These are phyloP conservation scores for Steccherinum ochraceum DNA, from an alignment of 768 basidiomycete species.

Conservation along the genomic window DNA sequence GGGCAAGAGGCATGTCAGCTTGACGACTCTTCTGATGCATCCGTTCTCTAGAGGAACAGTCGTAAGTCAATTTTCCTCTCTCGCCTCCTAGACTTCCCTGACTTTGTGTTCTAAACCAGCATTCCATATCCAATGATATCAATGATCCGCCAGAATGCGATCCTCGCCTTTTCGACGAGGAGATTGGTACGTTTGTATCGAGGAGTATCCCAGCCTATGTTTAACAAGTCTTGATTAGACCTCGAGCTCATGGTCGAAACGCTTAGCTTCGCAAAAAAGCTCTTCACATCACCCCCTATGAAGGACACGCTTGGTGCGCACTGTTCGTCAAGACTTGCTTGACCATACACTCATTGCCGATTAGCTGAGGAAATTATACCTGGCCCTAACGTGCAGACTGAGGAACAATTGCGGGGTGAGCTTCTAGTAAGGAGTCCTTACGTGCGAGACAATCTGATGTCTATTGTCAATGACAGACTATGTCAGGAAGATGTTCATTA, in stretches of 20 bases:
- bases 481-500: conserved; percentile 2
- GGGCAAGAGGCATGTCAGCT: conserved; percentile 36
- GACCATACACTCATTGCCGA: neutral
- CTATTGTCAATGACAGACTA: conserved; percentile 12
- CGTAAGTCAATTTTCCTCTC: conserved; percentile 22
- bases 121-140: conserved; percentile 24
- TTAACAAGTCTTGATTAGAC: too few species aligned
- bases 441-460: neutral
- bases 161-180: conserved; percentile 24
- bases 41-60: conserved; percentile 44
- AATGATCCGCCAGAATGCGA: conserved; percentile 21
- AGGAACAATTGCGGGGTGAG: conserved; percentile 12
- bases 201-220: too few species aligned
- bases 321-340: neutral
- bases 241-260: conserved; percentile 20
- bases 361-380: conserved; percentile 22
- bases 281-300: conserved; percentile 10
- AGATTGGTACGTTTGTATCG: too few species aligned
- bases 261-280: conserved; percentile 21
- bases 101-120: conserved; percentile 8
- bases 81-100: neutral
- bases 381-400: conserved; percentile 21
- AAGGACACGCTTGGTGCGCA: conserved; percentile 10
- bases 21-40: conserved; percentile 34
- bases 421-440: neutral